These are phyloP conservation scores for Nannochloropsis salina DNA, from an alignment of 108 stramenopile genomes.

Conservation along the genomic window DNA sequence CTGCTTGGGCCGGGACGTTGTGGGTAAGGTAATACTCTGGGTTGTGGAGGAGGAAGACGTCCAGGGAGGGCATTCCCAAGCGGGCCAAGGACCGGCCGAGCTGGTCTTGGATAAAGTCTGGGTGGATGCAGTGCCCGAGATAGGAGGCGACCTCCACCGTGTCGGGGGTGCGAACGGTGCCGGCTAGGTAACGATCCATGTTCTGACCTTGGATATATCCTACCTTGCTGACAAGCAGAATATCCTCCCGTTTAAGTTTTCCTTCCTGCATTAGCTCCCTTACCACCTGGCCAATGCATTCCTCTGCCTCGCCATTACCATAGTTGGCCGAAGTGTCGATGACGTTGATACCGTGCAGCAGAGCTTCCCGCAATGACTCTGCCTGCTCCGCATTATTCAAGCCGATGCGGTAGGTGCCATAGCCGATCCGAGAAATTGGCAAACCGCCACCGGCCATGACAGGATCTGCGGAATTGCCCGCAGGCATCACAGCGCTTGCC, in stretches of 20 bases:
- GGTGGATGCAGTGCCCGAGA: slow-evolving; percentile 8
- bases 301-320: slow-evolving; percentile 5
- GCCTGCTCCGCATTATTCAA: background rate
- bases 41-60: slow-evolving; percentile 7
- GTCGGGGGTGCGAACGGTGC: background rate
- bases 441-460: background rate
- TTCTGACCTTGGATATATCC: slow-evolving; percentile 13
- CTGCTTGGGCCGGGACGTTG: background rate
- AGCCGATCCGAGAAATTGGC: slow-evolving; percentile 14
- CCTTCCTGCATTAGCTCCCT: background rate
- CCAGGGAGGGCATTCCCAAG: background rate
- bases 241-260: background rate
- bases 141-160: background rate
- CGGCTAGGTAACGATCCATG: slow-evolving; percentile 5
- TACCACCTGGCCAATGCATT: background rate
- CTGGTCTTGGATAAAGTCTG: background rate
- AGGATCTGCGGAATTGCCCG: too few relatives aligned
- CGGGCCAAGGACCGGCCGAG: background rate
- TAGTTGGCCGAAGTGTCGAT: background rate
- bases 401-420: slow-evolving; percentile 7
- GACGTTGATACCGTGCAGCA: slow-evolving; percentile 1
- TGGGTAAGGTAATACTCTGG: background rate
- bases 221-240: background rate
- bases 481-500: too few relatives aligned
- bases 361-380: background rate